phyloP scores from a whole-genome alignment of 1,139 yeast genomes.

The Suhomyces wounanorum region DNA sequence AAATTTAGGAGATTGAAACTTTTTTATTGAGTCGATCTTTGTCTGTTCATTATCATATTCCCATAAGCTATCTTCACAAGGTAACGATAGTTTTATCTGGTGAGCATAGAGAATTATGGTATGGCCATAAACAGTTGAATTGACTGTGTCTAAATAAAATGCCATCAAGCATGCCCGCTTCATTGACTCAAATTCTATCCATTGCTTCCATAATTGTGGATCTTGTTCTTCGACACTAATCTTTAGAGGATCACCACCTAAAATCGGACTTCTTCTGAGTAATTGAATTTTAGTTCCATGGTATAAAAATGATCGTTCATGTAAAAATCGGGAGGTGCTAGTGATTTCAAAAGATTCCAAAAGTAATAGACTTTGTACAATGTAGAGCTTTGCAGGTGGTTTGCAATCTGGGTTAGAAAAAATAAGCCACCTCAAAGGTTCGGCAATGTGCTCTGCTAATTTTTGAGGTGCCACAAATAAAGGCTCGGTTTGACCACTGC shows the following conservation, averaged over 20 bases:
- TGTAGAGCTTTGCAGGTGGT: conserved; percentile 60
- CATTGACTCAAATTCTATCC: conserved; percentile 38
- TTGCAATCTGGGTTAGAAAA: conserved; percentile 59
- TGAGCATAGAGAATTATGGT: conserved; percentile 32
- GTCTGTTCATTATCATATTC: conserved; percentile 23
- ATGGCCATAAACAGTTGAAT: conserved; percentile 37
- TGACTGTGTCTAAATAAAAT: conserved; percentile 33
- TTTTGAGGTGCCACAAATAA: conserved; percentile 20
- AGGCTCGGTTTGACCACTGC: conserved; percentile 20
- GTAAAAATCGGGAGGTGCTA: conserved; percentile 50
- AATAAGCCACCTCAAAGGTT: conserved; percentile 62
- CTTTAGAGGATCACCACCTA: conserved; percentile 60
- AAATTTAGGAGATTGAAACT: conserved; percentile 31
- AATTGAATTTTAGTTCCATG: conserved; percentile 76
- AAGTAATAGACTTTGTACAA: conserved; percentile 60
- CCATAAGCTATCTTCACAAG: conserved; percentile 37
- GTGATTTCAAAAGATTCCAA: conserved; percentile 64
- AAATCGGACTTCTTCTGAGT: conserved; percentile 67
- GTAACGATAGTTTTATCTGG: conserved; percentile 32
- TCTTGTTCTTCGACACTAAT: conserved; percentile 15
- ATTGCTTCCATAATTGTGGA: conserved; percentile 28
- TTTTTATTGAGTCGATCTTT: conserved; percentile 10
- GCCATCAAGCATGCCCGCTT: conserved; percentile 36
- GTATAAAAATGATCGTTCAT: conserved; percentile 73
- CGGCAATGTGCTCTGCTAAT: conserved; percentile 48